phyloP scores from a whole-genome alignment of 306 rosid genomes.

The Potentilla sterilis region DNA sequence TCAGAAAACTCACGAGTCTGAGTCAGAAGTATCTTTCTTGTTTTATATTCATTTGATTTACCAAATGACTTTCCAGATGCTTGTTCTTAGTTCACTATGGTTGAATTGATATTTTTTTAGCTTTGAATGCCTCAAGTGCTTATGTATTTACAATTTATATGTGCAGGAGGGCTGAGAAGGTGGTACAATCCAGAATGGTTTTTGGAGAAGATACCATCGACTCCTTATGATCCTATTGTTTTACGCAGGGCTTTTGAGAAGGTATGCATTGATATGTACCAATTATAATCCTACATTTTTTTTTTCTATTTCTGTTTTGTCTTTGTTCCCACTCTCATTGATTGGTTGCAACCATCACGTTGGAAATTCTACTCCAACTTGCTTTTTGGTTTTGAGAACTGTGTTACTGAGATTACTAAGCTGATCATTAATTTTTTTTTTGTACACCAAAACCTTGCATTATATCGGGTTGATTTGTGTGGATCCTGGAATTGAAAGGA shows the following conservation, averaged over 20 bases:
- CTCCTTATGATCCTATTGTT: constrained; percentile 60
- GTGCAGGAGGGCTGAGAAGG: constrained; percentile 80
- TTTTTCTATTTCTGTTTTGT: neutral
- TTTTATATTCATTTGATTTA: neutral
- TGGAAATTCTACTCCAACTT: neutral
- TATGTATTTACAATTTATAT: constrained; percentile 12
- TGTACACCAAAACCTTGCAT: neutral
- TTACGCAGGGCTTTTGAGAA: constrained; percentile 77
- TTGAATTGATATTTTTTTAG: neutral
- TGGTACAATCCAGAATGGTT: constrained; percentile 97
- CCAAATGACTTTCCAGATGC: neutral
- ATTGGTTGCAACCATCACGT: neutral
- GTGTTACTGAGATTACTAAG: neutral
- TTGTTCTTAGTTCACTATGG: neutral
- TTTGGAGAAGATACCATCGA: constrained; percentile 64
- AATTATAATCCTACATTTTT: neutral
- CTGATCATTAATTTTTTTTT: constrained; percentile 2
- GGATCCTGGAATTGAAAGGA: neutral
- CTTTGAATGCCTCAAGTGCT: neutral
- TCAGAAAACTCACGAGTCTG: neutral
- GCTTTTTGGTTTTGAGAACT: neutral
- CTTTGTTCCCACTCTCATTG: neutral
- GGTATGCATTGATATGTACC: constrained; percentile 43
- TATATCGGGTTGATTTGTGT: neutral
- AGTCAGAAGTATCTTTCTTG: neutral